A percentile compares a stretch with the other conserved stretches of the same genome.
phyloP scores from a whole-genome alignment of 495 filamentous ascomycete species.

The Podospora bellae-mahoneyi region DNA sequence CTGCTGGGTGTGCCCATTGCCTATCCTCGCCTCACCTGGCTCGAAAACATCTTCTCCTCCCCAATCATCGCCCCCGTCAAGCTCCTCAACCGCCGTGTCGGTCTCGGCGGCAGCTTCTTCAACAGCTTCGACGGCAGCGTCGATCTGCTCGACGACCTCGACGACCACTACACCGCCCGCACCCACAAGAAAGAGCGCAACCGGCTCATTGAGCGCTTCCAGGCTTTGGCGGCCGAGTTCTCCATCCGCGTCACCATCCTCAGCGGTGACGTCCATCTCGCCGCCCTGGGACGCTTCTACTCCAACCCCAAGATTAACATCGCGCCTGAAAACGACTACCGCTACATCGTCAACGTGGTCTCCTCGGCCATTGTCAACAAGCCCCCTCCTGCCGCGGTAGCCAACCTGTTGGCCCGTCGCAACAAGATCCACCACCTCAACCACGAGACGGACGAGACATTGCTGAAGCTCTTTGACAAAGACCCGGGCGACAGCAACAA shows the following conservation, averaged over 20 bases:
- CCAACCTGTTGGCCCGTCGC: conserved; percentile 74
- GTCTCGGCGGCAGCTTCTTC: conserved; percentile 76
- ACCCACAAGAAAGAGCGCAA: conserved; percentile 89
- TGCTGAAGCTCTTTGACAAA: conserved; percentile 79
- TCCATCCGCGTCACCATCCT: conserved; percentile 81
- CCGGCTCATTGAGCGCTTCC: conserved; percentile 67
- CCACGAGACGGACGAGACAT: conserved; percentile 77
- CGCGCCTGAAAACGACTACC: conserved; percentile 78
- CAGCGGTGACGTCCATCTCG: conserved; percentile 90
- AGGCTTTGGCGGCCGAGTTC: conserved; percentile 65
- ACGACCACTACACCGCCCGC: conserved; percentile 91
- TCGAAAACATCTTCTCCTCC: conserved; percentile 81
- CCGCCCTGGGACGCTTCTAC: conserved; percentile 90
- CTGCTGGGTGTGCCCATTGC: conserved; percentile 91
- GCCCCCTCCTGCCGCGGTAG: conserved; percentile 82
- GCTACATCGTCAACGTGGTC: conserved; percentile 88
- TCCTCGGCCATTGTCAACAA: conserved; percentile 93
- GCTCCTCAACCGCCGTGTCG: conserved; percentile 87
- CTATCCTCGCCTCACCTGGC: conserved; percentile 90
- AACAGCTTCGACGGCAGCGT: conserved; percentile 90
- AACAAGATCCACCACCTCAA: conserved; percentile 96
- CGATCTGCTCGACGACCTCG: conserved; percentile 87
- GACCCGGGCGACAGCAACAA: conserved; percentile 71
- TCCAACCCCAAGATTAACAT: conserved; percentile 76
- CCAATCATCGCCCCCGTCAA: conserved; percentile 82